These are phyloP conservation scores for Mercurialis annua DNA, from an alignment of 345 rosid species.

Conservation along the genomic window DNA sequence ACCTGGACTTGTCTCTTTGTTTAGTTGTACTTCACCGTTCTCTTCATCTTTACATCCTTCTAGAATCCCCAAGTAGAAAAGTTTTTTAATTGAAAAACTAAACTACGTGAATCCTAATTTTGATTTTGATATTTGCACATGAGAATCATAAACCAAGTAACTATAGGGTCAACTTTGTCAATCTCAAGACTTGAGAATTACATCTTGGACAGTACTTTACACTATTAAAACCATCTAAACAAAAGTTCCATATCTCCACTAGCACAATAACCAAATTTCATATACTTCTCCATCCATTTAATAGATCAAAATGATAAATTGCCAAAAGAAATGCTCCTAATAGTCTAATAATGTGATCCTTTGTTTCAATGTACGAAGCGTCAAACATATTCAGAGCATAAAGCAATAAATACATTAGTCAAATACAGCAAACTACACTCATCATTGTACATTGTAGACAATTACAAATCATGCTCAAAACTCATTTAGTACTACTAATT, in stretches of 20 bases:
- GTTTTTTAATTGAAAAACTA: neutral
- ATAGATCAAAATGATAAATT: neutral
- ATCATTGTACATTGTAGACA: constrained; percentile 21
- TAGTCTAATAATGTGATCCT: neutral
- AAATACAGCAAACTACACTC: constrained; percentile 18
- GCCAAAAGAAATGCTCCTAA: constrained; percentile 3
- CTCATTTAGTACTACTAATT: neutral
- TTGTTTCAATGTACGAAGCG: neutral
- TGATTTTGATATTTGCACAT: neutral
- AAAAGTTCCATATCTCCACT: constrained; percentile 6
- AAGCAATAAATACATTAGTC: too few species aligned
- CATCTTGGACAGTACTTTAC: neutral
- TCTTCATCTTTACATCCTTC: too few species aligned
- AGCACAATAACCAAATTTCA: constrained; percentile 11
- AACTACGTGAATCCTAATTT: neutral
- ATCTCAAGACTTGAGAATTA: constrained; percentile 1
- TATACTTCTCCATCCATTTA: neutral
- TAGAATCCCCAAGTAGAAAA: neutral
- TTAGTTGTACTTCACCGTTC: too few species aligned
- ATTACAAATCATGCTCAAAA: constrained; percentile 16
- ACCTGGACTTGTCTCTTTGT: too few species aligned
- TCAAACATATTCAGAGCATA: constrained; percentile 20
- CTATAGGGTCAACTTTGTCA: neutral
- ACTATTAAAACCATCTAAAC: constrained; percentile 7
- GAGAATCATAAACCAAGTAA: neutral